Base-by-base conservation (phyloP, 1,139 yeast species). In the Yamadazyma diospyri region DNA sequence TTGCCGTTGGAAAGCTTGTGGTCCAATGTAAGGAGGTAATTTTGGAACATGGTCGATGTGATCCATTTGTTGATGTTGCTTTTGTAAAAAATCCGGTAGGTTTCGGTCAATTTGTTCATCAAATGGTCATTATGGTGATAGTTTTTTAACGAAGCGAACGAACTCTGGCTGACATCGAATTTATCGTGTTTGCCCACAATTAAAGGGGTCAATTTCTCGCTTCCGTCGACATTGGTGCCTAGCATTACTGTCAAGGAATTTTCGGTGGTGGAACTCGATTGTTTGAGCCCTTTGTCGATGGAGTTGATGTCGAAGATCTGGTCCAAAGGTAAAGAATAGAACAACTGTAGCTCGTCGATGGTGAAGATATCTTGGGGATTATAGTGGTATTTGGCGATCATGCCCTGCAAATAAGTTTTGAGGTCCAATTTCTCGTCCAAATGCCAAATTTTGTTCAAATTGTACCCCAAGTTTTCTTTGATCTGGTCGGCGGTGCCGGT, bases 41-140 rank as follows among this genome's bases (percentile, higher is more conserved):
- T 77, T 42, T 78, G 81, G 45, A 79, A 78, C 56, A 77, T 59
- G 23, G 77, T 72, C n/a, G 81, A 72, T 2, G 85, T 78, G 23
- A 79, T 60, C 83, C 84, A 78, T 38, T 78, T 76, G 52, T 76
- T 76, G 33, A 72, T 65, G 43, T 79, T 78, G 33, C 80, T 73
- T 43, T 76, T 78, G 53, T 78, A 78, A 15, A 69, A 61, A 7
- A 79, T 59, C 17, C 73, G 72, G 48, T 76, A 76, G 21, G 62
- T 63, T 29, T 69, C 71, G 0, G 78, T 69, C 32, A 78, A 55
- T 43, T 75, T 77, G 42, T 68, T 66, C 59, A 62, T 59, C 16
- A 67, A 45, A 18, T 35, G 30, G 14, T 27, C 30, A 19, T 13
- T 19, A 14, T 47, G 48, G 10, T 55, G 46, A 22, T 51, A 43